A percentile compares a stretch with the other conserved stretches of the same genome.
Conservation (phyloP, 2,329 filamentous ascomycete species). For the Ophiocordyceps camponoti-leonardi region DNA sequence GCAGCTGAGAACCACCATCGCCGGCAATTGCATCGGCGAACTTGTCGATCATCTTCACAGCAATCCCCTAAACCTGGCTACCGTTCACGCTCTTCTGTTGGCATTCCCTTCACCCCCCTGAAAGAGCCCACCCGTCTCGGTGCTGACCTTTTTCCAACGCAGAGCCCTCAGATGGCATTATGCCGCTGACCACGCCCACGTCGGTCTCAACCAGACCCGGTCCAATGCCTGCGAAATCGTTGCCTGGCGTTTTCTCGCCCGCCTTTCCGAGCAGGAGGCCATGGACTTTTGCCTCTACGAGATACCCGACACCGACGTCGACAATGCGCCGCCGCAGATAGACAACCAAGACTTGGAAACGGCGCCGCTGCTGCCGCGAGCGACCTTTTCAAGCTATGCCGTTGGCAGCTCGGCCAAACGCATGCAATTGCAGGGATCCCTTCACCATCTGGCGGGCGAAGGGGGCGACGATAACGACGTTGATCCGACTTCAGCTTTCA, state of each 20-base stretch:
- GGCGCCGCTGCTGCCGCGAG: constrained; percentile 26
- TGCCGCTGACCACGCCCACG: constrained; percentile 42
- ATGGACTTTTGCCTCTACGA: constrained; percentile 62
- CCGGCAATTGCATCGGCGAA: constrained; percentile 36
- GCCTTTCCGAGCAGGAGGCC: constrained; percentile 53
- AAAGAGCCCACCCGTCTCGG: neutral
- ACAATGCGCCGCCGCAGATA: constrained; percentile 2
- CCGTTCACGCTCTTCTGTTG: constrained; percentile 59
- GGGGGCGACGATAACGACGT: constrained; percentile 26
- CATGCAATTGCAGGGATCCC: constrained; percentile 31
- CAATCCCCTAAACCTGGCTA: constrained; percentile 47
- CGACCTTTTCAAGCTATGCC: constrained; percentile 10
- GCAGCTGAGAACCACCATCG: constrained; percentile 49
- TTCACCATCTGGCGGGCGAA: constrained; percentile 33
- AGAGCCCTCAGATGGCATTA: constrained; percentile 66
- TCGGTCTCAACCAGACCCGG: constrained; percentile 48
- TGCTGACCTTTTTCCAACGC: neutral
- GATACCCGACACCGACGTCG: constrained; percentile 30
- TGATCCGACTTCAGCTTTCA: constrained; percentile 55
- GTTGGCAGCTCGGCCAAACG: constrained; percentile 25
- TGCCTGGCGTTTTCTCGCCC: constrained; percentile 60
- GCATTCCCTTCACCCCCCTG: constrained; percentile 13
- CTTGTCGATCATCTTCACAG: constrained; percentile 48
- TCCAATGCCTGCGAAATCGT: constrained; percentile 66
- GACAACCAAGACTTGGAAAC: constrained; percentile 29